These are phyloP conservation scores for Harringtonia aguacate DNA, from an alignment of 2,329 filamentous ascomycete species.

Conservation along the genomic window DNA sequence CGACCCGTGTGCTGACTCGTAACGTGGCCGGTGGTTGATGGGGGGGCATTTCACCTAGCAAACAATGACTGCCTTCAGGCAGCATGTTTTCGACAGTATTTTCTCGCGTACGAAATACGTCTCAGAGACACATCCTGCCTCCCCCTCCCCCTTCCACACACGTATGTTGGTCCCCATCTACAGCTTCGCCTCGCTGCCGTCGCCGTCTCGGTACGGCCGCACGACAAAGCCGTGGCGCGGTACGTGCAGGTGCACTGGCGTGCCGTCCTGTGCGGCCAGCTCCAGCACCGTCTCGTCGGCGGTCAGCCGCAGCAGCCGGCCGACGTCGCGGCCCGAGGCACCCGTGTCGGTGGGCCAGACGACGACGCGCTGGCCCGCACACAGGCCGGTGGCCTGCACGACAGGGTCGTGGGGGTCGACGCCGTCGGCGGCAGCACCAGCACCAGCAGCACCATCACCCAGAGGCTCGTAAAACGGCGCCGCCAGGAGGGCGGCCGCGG, in stretches of 20 bases:
- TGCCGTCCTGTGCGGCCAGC: conserved; percentile 24
- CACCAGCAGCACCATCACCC: too few relatives aligned
- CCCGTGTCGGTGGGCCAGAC: conserved; percentile 55
- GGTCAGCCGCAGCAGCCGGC: conserved; percentile 41
- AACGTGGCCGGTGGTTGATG: too few relatives aligned
- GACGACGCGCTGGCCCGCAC: conserved; percentile 41
- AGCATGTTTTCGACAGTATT: too few relatives aligned
- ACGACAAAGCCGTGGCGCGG: conserved; percentile 50
- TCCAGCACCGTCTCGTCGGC: conserved; percentile 48
- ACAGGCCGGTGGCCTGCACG: conserved; percentile 33
- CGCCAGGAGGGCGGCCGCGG: conserved; percentile 38
- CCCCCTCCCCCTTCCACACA: too few relatives aligned
- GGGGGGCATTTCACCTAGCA: too few relatives aligned
- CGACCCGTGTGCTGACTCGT: too few relatives aligned
- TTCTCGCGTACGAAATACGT: too few relatives aligned
- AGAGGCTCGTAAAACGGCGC: conserved; percentile 33
- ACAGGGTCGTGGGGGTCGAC: too few relatives aligned
- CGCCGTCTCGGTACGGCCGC: conserved; percentile 14
- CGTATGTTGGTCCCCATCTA: conserved; percentile 1
- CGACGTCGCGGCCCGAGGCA: conserved; percentile 44
- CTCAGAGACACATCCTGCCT: too few relatives aligned
- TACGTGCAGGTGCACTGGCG: conserved; percentile 43
- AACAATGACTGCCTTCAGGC: too few relatives aligned
- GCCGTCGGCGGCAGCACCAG: too few relatives aligned
- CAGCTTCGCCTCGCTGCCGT: conserved; percentile 7